A percentile compares a stretch with the other conserved stretches of the same genome.
Evolutionary conservation across 2,329 filamentous ascomycete species (phyloP).

Genomic region (Apiospora aurea): DNA sequence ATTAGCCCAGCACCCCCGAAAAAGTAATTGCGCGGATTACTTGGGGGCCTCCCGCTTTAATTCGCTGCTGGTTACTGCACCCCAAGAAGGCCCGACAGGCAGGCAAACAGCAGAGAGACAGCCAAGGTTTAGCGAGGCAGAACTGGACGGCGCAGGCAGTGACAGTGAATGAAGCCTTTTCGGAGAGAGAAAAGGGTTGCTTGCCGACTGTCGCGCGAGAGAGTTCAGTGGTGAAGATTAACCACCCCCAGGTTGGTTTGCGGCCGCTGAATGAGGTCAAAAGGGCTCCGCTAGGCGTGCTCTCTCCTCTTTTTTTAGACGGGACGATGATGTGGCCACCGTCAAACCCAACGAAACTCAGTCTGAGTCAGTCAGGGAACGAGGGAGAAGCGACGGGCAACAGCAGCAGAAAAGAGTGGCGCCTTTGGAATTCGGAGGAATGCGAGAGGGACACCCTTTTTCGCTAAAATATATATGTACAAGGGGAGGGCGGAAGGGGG

Average conservation of each 20-base stretch:
- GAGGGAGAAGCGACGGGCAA: constrained; percentile 22
- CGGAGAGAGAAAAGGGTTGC: constrained; percentile 5
- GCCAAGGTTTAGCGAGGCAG: not conserved
- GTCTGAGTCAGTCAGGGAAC: constrained; percentile 41
- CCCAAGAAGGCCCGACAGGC: constrained; percentile 19
- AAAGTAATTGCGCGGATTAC: constrained; percentile 15
- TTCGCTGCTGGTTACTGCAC: constrained; percentile 19
- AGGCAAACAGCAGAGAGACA: constrained; percentile 11
- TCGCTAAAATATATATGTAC: constrained; percentile 22
- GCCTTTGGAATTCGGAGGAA: constrained; percentile 25
- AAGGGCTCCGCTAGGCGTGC: constrained; percentile 4
- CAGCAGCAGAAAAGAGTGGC: constrained; percentile 28
- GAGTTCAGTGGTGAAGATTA: constrained; percentile 18
- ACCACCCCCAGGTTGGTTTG: constrained; percentile 7
- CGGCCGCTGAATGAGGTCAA: constrained; percentile 15
- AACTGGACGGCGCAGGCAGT: not conserved
- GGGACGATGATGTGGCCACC: constrained; percentile 43
- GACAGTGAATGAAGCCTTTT: not conserved
- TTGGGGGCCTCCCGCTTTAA: constrained; percentile 17
- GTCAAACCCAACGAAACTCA: constrained; percentile 44
- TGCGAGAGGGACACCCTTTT: constrained; percentile 31
- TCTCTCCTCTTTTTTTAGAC: constrained; percentile 15
- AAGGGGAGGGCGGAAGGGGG: constrained; percentile 28
- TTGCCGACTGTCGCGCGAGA: constrained; percentile 8
- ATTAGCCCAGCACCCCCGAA: constrained; percentile 1